Conservation (phyloP, 306 rosid species). For the Fagus crenata region DNA sequence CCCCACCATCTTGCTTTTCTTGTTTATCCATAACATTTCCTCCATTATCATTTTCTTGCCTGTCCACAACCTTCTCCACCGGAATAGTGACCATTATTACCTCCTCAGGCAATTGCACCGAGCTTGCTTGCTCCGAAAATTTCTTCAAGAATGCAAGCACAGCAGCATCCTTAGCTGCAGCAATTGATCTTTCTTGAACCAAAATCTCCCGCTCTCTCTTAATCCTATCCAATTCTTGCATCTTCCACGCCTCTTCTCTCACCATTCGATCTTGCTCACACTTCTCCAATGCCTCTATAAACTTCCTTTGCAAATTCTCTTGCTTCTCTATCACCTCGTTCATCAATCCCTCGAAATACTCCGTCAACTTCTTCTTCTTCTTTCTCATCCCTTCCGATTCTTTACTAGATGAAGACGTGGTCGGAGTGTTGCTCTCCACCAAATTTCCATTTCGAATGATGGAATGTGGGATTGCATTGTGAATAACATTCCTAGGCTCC, state of each 20-base stretch:
- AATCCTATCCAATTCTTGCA: constrained; percentile 59
- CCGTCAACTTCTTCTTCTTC: constrained; percentile 52
- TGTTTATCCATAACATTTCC: constrained; percentile 32
- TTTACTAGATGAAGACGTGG: constrained; percentile 44
- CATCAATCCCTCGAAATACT: constrained; percentile 61
- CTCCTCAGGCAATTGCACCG: constrained; percentile 34
- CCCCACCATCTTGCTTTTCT: constrained; percentile 33
- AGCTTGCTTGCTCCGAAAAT: constrained; percentile 42
- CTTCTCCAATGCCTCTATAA: constrained; percentile 63
- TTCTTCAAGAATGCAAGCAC: constrained; percentile 61
- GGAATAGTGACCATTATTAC: constrained; percentile 15
- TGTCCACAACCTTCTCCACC: constrained; percentile 20
- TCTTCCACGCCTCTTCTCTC: constrained; percentile 76
- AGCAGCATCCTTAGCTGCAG: constrained; percentile 76
- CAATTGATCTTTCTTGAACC: constrained; percentile 68
- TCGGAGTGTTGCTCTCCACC: constrained; percentile 35
- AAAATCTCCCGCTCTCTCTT: constrained; percentile 57
- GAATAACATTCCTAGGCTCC: constrained; percentile 35
- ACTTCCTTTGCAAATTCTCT: constrained; percentile 60
- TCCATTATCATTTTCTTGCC: constrained; percentile 38
- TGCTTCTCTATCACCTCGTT: constrained; percentile 68
- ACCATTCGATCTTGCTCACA: constrained; percentile 65
- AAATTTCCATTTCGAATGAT: constrained; percentile 32
- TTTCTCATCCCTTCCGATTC: constrained; percentile 39
- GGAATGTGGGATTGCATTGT: constrained; percentile 56